Percentiles rank a stretch among this genome's conserved stretches.
phyloP scores from a whole-genome alignment of 169 alveolate species.

The Plasmodium adleri region DNA sequence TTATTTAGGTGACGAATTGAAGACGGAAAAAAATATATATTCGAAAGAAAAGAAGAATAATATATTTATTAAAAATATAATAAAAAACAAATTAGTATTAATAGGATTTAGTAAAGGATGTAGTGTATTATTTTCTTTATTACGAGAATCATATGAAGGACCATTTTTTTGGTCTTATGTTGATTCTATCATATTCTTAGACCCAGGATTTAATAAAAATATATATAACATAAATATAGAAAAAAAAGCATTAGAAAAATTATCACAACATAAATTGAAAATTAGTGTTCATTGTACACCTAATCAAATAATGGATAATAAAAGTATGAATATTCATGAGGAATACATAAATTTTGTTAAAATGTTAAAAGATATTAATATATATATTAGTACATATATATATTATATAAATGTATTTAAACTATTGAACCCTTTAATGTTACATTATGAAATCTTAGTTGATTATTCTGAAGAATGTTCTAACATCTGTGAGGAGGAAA shows the following conservation, averaged over 20 bases:
- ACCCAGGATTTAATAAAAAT: constrained; percentile 55
- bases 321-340: constrained; percentile 14
- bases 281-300: constrained; percentile 63
- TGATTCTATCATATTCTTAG: constrained; percentile 50
- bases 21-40: not conserved
- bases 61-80: not conserved
- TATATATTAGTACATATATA: constrained; percentile 22
- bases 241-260: constrained; percentile 22
- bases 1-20: too few species aligned
- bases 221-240: constrained; percentile 20
- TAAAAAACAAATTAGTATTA: constrained; percentile 15
- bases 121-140: constrained; percentile 33
- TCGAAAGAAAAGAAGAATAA: not conserved
- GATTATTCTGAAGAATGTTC: constrained; percentile 38
- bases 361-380: constrained; percentile 7
- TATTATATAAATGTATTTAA: constrained; percentile 21
- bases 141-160: constrained; percentile 37
- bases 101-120: constrained; percentile 76
- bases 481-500: not conserved
- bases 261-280: constrained; percentile 27
- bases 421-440: constrained; percentile 8
- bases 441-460: constrained; percentile 56
- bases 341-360: constrained; percentile 35
- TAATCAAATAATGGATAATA: constrained; percentile 21
- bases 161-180: constrained; percentile 6